Percentiles rank a stretch among this genome's conserved stretches.
phyloP scores from a whole-genome alignment of 1,284 basidiomycete species.

The Polyporus tsugae region DNA sequence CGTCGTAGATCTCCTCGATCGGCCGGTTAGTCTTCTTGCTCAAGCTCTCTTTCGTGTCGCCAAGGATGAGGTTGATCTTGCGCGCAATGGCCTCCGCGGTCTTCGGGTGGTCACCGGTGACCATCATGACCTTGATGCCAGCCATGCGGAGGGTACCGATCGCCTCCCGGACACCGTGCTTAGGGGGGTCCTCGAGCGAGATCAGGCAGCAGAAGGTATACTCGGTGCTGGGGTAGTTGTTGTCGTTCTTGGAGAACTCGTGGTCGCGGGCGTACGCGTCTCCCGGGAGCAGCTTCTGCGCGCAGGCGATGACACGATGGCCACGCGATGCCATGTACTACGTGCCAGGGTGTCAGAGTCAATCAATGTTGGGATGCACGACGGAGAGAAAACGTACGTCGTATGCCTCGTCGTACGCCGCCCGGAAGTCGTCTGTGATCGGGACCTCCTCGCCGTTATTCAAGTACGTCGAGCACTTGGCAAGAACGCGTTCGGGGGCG shows the following conservation, averaged over 20 bases:
- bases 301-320: slow-evolving; percentile 75
- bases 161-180: slow-evolving; percentile 74
- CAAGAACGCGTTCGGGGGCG: slow-evolving; percentile 71
- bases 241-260: slow-evolving; percentile 62
- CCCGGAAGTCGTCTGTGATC: slow-evolving; percentile 63
- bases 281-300: slow-evolving; percentile 61
- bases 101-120: slow-evolving; percentile 74
- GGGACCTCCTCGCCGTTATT: slow-evolving; percentile 56
- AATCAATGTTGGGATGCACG: neutral
- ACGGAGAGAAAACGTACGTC: slow-evolving; percentile 49
- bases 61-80: slow-evolving; percentile 70
- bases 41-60: slow-evolving; percentile 69
- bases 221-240: slow-evolving; percentile 58
- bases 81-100: slow-evolving; percentile 75
- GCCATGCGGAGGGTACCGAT: slow-evolving; percentile 72
- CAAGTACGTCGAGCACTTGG: slow-evolving; percentile 67
- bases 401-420: slow-evolving; percentile 66
- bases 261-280: slow-evolving; percentile 55
- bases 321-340: slow-evolving; percentile 79
- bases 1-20: slow-evolving; percentile 69
- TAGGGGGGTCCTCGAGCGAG: slow-evolving; percentile 74
- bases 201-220: slow-evolving; percentile 72
- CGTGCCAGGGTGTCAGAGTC: neutral
- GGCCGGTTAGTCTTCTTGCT: slow-evolving; percentile 60
- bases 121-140: slow-evolving; percentile 80